phyloP scores from a whole-genome alignment of 306 rosid species.

The Dalbergia oliveri region DNA sequence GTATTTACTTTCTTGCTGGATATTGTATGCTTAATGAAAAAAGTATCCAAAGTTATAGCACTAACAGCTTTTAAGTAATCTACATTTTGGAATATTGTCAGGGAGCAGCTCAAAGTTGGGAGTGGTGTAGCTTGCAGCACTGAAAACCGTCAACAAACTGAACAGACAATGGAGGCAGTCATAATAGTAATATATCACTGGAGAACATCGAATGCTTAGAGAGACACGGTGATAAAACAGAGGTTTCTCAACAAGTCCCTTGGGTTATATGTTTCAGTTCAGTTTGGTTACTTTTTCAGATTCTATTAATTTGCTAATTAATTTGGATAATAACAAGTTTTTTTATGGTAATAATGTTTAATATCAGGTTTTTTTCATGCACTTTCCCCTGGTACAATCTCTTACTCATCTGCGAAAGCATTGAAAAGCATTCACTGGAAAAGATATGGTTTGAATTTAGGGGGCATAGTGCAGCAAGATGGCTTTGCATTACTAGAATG shows the following conservation, averaged over 20 bases:
- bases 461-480: conserved; percentile 59
- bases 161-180: conserved; percentile 73
- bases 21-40: conserved; percentile 11
- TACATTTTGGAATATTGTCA: conserved; percentile 44
- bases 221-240: conserved; percentile 59
- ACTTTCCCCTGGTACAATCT: conserved; percentile 66
- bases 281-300: background rate
- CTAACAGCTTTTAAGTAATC: conserved; percentile 21
- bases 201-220: conserved; percentile 59
- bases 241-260: conserved; percentile 60
- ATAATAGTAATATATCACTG: conserved; percentile 60
- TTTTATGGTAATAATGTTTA: conserved; percentile 36
- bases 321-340: background rate
- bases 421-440: conserved; percentile 76
- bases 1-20: conserved; percentile 30
- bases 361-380: conserved; percentile 78
- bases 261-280: conserved; percentile 33
- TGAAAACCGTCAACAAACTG: conserved; percentile 53
- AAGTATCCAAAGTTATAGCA: conserved; percentile 1
- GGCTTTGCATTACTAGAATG: conserved; percentile 70
- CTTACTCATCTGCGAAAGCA: conserved; percentile 69
- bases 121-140: conserved; percentile 66
- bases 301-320: too few species aligned
- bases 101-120: conserved; percentile 85
- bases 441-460: conserved; percentile 77